These are phyloP conservation scores for Macrophomina phaseolina DNA, from an alignment of 2,329 filamentous ascomycete species.

Conservation along the genomic window DNA sequence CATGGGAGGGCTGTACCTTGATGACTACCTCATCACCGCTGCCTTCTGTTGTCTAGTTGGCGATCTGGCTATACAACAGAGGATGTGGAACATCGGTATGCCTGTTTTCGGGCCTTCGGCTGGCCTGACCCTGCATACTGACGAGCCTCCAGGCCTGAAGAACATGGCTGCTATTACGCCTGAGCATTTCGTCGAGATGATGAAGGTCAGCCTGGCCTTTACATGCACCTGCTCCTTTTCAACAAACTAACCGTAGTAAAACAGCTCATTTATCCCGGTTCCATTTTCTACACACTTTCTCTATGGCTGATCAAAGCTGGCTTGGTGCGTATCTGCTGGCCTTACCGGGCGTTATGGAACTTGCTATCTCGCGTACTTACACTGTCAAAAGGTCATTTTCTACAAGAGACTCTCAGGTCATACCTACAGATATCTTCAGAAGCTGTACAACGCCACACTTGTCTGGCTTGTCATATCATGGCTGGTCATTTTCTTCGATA, in stretches of 20 bases:
- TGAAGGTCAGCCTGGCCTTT: conserved; percentile 30
- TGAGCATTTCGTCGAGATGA: conserved; percentile 34
- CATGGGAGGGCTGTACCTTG: conserved; percentile 37
- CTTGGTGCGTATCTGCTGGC: conserved; percentile 34
- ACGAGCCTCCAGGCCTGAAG: conserved; percentile 22
- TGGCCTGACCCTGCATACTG: neutral
- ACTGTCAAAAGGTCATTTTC: conserved; percentile 36
- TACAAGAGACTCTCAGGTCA: conserved; percentile 49
- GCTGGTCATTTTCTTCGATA: conserved; percentile 46
- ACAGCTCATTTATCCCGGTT: conserved; percentile 50
- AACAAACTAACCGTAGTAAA: conserved; percentile 16
- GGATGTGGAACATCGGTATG: conserved; percentile 42
- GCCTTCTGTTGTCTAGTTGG: conserved; percentile 40
- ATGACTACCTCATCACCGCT: conserved; percentile 41
- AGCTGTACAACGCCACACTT: conserved; percentile 46
- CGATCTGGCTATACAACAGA: conserved; percentile 42
- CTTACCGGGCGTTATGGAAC: too few species aligned
- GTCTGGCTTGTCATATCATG: conserved; percentile 40
- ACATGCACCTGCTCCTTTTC: neutral
- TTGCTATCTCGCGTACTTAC: neutral
- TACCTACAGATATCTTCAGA: conserved; percentile 41
- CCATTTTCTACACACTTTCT: conserved; percentile 48
- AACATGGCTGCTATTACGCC: conserved; percentile 32
- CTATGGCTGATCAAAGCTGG: conserved; percentile 51
- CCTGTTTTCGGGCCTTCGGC: neutral